Evolutionary conservation across 2,329 filamentous ascomycete genomes (phyloP).

Genomic region (Monascus ruber): DNA sequence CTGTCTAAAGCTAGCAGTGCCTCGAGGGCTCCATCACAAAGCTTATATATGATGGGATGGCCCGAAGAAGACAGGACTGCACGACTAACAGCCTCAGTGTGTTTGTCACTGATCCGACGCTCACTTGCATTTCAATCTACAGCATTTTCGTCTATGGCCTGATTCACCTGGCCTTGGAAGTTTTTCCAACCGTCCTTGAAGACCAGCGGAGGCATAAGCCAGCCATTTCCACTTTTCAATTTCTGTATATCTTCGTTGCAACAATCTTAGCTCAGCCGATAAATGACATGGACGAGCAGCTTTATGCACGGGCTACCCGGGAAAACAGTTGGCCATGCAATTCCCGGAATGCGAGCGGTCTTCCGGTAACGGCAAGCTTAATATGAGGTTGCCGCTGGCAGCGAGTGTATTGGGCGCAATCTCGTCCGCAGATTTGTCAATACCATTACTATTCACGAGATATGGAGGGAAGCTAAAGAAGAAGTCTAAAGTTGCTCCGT

Average conservation of each 20-base stretch:
- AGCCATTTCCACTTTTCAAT: conserved; percentile 29
- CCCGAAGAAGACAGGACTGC: too few relatives aligned
- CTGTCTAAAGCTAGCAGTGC: too few relatives aligned
- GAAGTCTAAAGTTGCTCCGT: not conserved
- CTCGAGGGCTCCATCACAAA: too few relatives aligned
- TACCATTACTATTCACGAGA: conserved; percentile 1
- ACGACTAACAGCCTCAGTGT: not conserved
- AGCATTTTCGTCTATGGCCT: conserved; percentile 34
- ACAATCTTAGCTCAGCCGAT: conserved; percentile 25
- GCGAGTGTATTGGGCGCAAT: not conserved
- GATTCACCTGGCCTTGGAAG: conserved; percentile 33
- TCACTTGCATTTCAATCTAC: conserved; percentile 32
- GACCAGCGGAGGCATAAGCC: conserved; percentile 25
- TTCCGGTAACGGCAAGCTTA: conserved; percentile 2
- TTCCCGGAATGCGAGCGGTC: conserved; percentile 19
- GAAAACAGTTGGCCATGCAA: conserved; percentile 13
- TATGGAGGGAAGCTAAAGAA: not conserved
- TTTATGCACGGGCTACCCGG: conserved; percentile 22
- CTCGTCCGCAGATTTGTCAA: conserved; percentile 1
- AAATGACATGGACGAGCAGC: conserved; percentile 28
- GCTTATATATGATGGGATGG: too few relatives aligned
- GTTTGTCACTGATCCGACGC: conserved; percentile 15
- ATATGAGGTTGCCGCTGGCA: too few relatives aligned
- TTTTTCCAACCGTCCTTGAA: conserved; percentile 33
- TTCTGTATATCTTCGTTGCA: conserved; percentile 32